Evolutionary conservation across 129 eudicot species (phyloP).

Genomic region (Calendula officinalis): DNA sequence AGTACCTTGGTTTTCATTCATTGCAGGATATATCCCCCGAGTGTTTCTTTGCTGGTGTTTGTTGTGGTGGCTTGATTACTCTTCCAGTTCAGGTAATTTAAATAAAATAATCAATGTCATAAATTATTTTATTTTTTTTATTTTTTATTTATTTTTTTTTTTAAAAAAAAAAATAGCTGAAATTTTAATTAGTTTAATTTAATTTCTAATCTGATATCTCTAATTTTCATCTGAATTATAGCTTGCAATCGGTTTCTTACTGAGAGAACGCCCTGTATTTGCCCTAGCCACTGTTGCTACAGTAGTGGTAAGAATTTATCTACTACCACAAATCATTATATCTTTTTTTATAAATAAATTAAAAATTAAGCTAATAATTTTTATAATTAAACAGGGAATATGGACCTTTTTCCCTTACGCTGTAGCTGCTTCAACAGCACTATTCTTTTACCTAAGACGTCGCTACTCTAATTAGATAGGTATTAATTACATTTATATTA

Average conservation of each 20-base stretch:
- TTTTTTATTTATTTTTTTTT: too few species aligned
- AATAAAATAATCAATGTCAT: neutral
- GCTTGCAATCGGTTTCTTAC: slow-evolving; percentile 83
- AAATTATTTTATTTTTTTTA: too few species aligned
- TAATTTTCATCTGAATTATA: slow-evolving; percentile 28
- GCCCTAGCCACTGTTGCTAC: slow-evolving; percentile 92
- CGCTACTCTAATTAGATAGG: slow-evolving; percentile 42
- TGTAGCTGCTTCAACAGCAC: slow-evolving; percentile 70
- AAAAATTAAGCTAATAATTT: slow-evolving; percentile 2
- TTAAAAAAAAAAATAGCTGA: too few species aligned
- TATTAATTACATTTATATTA: slow-evolving; percentile 21
- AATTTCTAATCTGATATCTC: slow-evolving; percentile 26
- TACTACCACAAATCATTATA: neutral
- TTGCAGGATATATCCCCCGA: slow-evolving; percentile 86
- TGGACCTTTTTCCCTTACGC: slow-evolving; percentile 85
- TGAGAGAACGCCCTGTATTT: slow-evolving; percentile 87
- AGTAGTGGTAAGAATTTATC: slow-evolving; percentile 57
- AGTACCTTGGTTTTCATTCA: slow-evolving; percentile 10
- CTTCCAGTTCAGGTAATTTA: slow-evolving; percentile 75
- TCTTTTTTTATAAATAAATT: slow-evolving; percentile 7
- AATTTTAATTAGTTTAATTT: neutral
- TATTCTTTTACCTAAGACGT: slow-evolving; percentile 56
- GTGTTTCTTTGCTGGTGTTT: slow-evolving; percentile 92
- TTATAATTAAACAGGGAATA: slow-evolving; percentile 57
- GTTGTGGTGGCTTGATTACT: slow-evolving; percentile 89